These are phyloP conservation scores for Hemerocallis citrina DNA, from an alignment of 106 monocot species.

Conservation along the genomic window DNA sequence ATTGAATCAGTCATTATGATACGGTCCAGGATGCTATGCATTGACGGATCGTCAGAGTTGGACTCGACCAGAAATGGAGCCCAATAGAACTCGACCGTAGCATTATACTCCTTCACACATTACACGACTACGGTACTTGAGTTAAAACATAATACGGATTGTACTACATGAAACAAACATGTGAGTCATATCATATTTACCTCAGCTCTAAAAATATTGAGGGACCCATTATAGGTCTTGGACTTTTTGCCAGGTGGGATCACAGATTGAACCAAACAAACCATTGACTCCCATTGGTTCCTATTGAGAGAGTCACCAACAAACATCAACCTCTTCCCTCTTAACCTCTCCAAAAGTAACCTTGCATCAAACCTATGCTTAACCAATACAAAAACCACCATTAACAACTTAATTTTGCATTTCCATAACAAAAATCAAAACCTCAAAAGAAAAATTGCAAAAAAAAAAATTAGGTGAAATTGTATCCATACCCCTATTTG, in stretches of 20 bases:
- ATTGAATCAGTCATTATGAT: conserved; percentile 73
- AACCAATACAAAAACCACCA: neutral
- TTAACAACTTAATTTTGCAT: conserved; percentile 3
- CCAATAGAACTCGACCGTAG: conserved; percentile 96
- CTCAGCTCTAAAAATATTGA: conserved; percentile 36
- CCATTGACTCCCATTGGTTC: conserved; percentile 96
- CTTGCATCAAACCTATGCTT: conserved; percentile 69
- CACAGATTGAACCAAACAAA: conserved; percentile 66
- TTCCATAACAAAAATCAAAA: too few species aligned
- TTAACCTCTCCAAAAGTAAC: conserved; percentile 47
- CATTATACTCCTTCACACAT: conserved; percentile 68
- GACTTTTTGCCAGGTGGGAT: conserved; percentile 44
- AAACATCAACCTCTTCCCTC: conserved; percentile 78
- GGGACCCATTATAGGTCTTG: conserved; percentile 20
- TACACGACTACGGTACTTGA: too few species aligned
- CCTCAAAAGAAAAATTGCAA: too few species aligned
- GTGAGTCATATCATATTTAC: too few species aligned
- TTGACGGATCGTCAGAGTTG: conserved; percentile 69
- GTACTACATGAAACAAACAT: too few species aligned
- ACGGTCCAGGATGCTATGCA: conserved; percentile 59
- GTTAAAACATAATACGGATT: too few species aligned
- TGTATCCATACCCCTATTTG: too few species aligned
- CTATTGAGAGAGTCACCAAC: conserved; percentile 86
- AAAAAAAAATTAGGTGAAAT: too few species aligned
- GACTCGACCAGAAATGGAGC: conserved; percentile 94